Percentiles rank a stretch among this genome's conserved stretches.
Evolutionary conservation across 2,329 filamentous ascomycete genomes (phyloP).

Genomic region (Westerdykella aurantiaca): DNA sequence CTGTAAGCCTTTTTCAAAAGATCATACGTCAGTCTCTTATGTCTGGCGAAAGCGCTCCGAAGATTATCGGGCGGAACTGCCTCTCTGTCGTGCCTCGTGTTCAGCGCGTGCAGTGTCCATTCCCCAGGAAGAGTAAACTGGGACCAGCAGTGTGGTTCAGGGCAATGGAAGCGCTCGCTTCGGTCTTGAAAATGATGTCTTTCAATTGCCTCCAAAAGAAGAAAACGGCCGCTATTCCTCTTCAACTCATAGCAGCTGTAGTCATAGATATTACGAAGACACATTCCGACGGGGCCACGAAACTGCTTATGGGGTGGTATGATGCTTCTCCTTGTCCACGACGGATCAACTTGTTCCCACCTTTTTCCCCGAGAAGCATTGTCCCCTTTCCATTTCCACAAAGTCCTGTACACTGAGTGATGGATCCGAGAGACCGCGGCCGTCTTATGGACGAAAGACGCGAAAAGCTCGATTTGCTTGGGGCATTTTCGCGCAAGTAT

Average conservation of each 20-base stretch:
- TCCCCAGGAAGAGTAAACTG: background rate
- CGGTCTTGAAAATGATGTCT: conserved; percentile 1
- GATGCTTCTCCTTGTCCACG: background rate
- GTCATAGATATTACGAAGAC: too few relatives aligned
- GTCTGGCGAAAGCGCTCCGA: too few relatives aligned
- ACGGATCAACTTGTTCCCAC: background rate
- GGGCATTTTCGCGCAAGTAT: too few relatives aligned
- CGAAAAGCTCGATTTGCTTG: too few relatives aligned
- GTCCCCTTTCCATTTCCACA: background rate
- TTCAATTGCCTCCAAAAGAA: background rate
- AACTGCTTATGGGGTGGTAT: background rate
- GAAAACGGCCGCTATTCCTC: background rate
- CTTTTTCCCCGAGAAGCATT: background rate
- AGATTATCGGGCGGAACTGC: too few relatives aligned
- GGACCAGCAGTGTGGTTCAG: background rate
- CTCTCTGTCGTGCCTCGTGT: too few relatives aligned
- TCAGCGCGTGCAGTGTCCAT: background rate
- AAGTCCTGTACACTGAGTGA: too few relatives aligned
- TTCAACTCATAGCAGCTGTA: too few relatives aligned
- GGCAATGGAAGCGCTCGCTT: background rate
- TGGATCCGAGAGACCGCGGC: too few relatives aligned
- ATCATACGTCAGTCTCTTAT: too few relatives aligned
- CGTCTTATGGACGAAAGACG: too few relatives aligned
- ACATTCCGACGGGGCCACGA: background rate
- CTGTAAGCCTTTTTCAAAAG: too few relatives aligned